phyloP scores from a whole-genome alignment of 78 protist species.

The Bigelowiella natans region DNA sequence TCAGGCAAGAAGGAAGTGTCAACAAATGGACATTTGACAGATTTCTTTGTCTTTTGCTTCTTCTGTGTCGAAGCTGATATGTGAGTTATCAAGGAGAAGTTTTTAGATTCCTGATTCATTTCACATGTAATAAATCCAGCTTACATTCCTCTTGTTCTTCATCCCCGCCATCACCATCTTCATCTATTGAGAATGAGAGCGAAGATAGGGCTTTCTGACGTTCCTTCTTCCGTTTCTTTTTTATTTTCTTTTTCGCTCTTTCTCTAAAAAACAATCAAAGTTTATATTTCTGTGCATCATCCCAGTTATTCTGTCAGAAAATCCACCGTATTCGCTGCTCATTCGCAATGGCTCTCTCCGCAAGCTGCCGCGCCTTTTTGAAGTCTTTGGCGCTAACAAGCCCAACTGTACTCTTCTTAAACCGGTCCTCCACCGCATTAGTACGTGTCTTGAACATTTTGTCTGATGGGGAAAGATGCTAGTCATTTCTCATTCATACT shows the following conservation, averaged over 20 bases:
- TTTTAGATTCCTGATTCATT: too few relatives aligned
- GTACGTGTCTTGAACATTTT: not conserved
- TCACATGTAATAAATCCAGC: too few relatives aligned
- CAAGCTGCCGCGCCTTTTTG: not conserved
- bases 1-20: not conserved
- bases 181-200: not conserved
- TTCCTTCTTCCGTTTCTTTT: not conserved
- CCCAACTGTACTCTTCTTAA: not conserved
- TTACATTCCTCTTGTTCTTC: not conserved
- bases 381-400: not conserved
- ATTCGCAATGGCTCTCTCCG: not conserved
- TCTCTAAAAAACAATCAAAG: not conserved
- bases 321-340: not conserved
- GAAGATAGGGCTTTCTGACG: not conserved
- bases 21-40: not conserved
- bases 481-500: too few relatives aligned
- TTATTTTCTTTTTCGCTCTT: not conserved
- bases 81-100: too few relatives aligned
- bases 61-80: too few relatives aligned
- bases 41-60: not conserved
- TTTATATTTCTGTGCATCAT: not conserved
- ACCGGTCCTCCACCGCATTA: not conserved
- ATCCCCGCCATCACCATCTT: not conserved
- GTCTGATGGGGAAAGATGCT: not conserved
- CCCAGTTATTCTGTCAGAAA: too few relatives aligned